Evolutionary conservation across 2,329 filamentous ascomycete genomes (phyloP), one percentile per base, ranked within the genome.

Genomic region (Xenosphaeropsis pyriputrescens): DNA sequence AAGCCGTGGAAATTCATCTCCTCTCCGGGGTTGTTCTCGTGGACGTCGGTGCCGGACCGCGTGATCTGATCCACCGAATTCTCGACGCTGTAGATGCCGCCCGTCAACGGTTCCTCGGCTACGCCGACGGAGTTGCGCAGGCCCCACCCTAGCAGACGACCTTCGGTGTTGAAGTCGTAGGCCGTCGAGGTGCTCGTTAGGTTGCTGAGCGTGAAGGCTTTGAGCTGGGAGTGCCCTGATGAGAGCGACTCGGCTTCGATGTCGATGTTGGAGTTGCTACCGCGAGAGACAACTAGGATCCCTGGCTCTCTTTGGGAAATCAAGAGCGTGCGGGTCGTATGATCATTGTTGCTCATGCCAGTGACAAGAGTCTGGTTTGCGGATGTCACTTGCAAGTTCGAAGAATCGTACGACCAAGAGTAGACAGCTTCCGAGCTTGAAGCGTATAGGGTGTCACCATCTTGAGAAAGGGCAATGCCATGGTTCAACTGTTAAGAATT

Each of bases 1-100:
- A 65, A 68, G 3, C 80, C 79, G 42, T 80, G 72, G 53, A 72
- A 83, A 55, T 85, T 85, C 53, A 86, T 57, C 56, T 85, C 77
- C 51, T 85, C 81, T 13, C 67, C 80, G 0, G 80, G 80, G 49
- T 85, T 85, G 48, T 81, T 64, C 42, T 71, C 55, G 46, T 80
- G 74, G 33, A 83, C 67, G 42, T 80, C 74, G n/a, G 63, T 46
- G 8, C 68, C 70, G 35, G 65, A 56, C 22, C 79, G 66, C 12
- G 57, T 57, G 13, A 84, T 62, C 29, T 79, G 56, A 54, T 85
- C 79, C 7, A 74, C 74, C 2, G 72, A 78, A 56, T 85, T 85
- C 56, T 85, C 81, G 6, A 85, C 76, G 14, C 61, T 63, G 59
- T 65, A 74, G 41, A 75, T 61, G 14, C 62, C 66, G 15, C 69